Percentiles rank a stretch among this genome's conserved stretches.
Evolutionary conservation across 1,284 basidiomycete species (phyloP).

Genomic region (Sphagnurus paluster): DNA sequence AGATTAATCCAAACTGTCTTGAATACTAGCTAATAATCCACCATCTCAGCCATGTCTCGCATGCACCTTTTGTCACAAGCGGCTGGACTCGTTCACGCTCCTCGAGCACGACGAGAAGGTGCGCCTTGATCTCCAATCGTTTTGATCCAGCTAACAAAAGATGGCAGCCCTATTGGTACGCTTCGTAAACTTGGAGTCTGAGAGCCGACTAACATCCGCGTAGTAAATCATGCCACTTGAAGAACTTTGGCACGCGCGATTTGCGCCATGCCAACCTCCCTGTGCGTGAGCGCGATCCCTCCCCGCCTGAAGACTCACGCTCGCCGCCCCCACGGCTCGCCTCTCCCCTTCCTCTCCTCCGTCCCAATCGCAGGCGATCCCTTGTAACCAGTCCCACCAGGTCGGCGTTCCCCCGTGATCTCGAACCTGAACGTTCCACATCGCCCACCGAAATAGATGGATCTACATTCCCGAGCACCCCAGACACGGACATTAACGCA

Average conservation of each 20-base stretch:
- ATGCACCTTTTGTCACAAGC: constrained; percentile 69
- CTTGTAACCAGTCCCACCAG: constrained; percentile 29
- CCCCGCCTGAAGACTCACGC: constrained; percentile 19
- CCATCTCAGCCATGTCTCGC: constrained; percentile 62
- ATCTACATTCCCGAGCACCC: no score
- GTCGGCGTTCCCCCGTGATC: constrained; percentile 24
- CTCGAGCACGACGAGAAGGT: constrained; percentile 78
- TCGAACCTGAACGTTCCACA: no score
- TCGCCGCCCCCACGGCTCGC: constrained; percentile 17
- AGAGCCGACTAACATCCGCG: constrained; percentile 12
- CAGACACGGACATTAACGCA: no score
- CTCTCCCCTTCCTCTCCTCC: constrained; percentile 18
- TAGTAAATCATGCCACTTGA: constrained; percentile 75
- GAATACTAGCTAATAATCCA: not conserved
- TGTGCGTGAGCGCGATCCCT: constrained; percentile 34
- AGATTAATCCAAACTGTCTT: not conserved
- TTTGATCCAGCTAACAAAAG: constrained; percentile 11
- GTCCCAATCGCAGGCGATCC: constrained; percentile 21
- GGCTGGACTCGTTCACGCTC: constrained; percentile 70
- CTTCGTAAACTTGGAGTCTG: not conserved
- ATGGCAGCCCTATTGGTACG: constrained; percentile 66
- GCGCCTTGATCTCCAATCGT: constrained; percentile 24
- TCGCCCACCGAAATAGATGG: no score
- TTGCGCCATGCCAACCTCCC: constrained; percentile 75
- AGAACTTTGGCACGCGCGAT: constrained; percentile 70